Evolutionary conservation across 768 basidiomycete genomes (phyloP), one percentile per base, ranked within the genome.

Genomic region (Tulasnella sp.): DNA sequence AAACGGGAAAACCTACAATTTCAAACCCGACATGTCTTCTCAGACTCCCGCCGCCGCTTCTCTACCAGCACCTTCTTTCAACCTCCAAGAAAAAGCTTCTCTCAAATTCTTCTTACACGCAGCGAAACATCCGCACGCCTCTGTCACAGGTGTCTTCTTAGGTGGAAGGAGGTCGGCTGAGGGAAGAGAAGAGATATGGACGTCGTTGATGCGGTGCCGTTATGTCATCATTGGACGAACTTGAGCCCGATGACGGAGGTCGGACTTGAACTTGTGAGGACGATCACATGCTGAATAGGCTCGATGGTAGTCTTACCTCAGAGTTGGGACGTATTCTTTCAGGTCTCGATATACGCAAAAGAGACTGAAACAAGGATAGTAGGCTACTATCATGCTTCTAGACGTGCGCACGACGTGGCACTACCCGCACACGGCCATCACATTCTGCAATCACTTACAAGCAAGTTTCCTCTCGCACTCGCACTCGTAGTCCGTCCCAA

Each of bases 191-290:
- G 42, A 73, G 52, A 25, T 39, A 25, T 73, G 72, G 80, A 1
- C 11, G 45, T 72, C 2, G 38, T 85, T 70, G 92, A 94, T 80
- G 87, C 89, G 2, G 85, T 95, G 49, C 93, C 93, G 19, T 85
- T 95, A 42, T 86, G 93, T 71, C 93, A 95, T 81, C 90, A 93
- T 81, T 94, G 93, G 93, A 93, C 92, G 8, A 90, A 87, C 79
- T 85, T 95, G 73, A 91, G 90, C 78, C 91, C 92, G 3, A 91
- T 91, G 90, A 93, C 93, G 91, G 92, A 93, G 81, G 89, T 93
- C 77, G 93, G 92, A 34, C 86, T 93, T 54, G 91, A 92, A 79
- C 83, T 93, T 80, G 92, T 92, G 79, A 79, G 89, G 79, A n/a
- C 3, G 15, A 72, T 25, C 22, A 25, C 25, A 8, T 69, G 71